Conservation (phyloP, 2,329 filamentous ascomycete species). For the Diaporthe caulivora region DNA sequence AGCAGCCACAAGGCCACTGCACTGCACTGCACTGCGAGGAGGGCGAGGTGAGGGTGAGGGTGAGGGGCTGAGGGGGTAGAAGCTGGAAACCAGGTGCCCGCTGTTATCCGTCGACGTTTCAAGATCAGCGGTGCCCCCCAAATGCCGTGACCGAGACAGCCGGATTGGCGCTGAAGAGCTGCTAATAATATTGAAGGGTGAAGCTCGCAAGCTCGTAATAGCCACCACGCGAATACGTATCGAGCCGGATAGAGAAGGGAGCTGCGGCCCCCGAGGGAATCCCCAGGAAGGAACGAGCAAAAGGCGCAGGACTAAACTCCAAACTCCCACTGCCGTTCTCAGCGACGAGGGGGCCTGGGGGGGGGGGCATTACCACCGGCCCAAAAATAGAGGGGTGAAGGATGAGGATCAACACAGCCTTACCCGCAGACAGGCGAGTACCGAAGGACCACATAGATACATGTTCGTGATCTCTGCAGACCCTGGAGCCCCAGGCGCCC, state of each 20-base stretch:
- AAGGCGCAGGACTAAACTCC: constrained; percentile 20
- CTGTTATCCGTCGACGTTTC: constrained; percentile 30
- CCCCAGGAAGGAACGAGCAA: constrained; percentile 1
- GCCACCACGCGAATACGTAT: constrained; percentile 12
- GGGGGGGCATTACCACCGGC: not conserved
- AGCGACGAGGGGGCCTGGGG: constrained; percentile 16
- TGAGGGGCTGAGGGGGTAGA: not conserved
- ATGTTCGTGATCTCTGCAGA: constrained; percentile 8
- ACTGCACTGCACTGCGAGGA: no score
- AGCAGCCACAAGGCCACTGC: constrained; percentile 35
- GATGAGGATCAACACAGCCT: constrained; percentile 35
- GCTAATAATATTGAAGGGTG: constrained; percentile 7
- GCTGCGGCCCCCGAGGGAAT: not conserved
- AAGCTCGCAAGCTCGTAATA: constrained; percentile 12
- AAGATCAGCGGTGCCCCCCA: constrained; percentile 20
- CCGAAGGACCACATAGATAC: constrained; percentile 19
- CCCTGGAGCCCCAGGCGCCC: not conserved
- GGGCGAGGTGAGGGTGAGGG: no score
- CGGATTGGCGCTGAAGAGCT: constrained; percentile 24
- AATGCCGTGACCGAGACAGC: constrained; percentile 29
- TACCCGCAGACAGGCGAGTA: constrained; percentile 27
- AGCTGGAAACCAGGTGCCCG: constrained; percentile 13
- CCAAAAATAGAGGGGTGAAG: constrained; percentile 29
- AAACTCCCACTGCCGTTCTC: constrained; percentile 13
- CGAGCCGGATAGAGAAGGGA: constrained; percentile 12